A percentile compares a stretch with the other conserved stretches of the same genome.
Evolutionary conservation across 2,329 filamentous ascomycete genomes (phyloP).

Genomic region (Sporothrix euskadiensis): DNA sequence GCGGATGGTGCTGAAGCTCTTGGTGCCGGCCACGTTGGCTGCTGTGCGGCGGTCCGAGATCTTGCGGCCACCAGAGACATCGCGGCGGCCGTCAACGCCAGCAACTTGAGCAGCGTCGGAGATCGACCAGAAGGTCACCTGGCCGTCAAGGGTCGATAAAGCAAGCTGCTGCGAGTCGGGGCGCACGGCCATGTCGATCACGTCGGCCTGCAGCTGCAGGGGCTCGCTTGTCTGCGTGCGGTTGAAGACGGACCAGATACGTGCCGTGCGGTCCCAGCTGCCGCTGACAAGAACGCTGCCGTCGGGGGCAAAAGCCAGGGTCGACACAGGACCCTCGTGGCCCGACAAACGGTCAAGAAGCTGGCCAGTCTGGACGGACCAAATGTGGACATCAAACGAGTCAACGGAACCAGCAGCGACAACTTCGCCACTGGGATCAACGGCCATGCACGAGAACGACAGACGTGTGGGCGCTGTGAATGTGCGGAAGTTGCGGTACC

Average conservation of each 20-base stretch:
- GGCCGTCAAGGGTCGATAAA: constrained; percentile 88
- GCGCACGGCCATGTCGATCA: constrained; percentile 80
- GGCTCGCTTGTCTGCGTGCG: constrained; percentile 94
- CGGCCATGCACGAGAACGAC: constrained; percentile 89
- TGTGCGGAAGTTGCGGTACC: constrained; percentile 95
- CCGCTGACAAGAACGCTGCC: constrained; percentile 83
- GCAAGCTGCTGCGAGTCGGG: constrained; percentile 91
- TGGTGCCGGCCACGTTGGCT: constrained; percentile 85
- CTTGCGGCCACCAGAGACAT: constrained; percentile 90
- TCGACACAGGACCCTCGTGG: constrained; percentile 90
- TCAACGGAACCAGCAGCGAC: constrained; percentile 93
- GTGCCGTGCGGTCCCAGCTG: constrained; percentile 94
- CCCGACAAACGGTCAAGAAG: constrained; percentile 86
- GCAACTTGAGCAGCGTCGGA: constrained; percentile 83
- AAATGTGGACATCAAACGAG: constrained; percentile 96
- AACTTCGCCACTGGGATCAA: constrained; percentile 96
- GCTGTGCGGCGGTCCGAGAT: constrained; percentile 85
- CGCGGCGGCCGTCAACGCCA: constrained; percentile 84
- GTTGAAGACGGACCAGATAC: constrained; percentile 94
- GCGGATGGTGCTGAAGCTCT: constrained; percentile 81
- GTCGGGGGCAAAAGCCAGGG: constrained; percentile 84
- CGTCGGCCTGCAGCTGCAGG: constrained; percentile 86
- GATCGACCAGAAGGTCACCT: constrained; percentile 92
- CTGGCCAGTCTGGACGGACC: constrained; percentile 97
- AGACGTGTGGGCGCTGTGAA: constrained; percentile 91